Percentiles rank a stretch among this genome's conserved stretches.
phyloP scores from a whole-genome alignment of 768 basidiomycete species.

The Tulasnella sp. region DNA sequence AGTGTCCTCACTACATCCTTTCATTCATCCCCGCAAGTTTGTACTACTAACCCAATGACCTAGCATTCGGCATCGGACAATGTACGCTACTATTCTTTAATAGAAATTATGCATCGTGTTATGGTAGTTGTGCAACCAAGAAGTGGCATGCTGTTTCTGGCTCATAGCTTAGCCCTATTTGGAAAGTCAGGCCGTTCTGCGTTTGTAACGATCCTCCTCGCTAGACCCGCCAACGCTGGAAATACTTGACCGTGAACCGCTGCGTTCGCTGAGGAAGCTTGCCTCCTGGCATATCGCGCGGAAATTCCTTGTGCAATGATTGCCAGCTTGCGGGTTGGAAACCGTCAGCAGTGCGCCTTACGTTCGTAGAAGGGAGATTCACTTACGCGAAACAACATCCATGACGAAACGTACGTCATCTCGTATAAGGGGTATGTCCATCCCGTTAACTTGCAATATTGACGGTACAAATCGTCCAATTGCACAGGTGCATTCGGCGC shows the following conservation, averaged over 20 bases:
- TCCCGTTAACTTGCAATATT: conserved; percentile 57
- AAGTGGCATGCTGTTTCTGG: no score
- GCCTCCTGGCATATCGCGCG: conserved; percentile 68
- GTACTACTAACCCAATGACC: no score
- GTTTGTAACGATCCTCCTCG: conserved; percentile 10
- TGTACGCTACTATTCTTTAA: neutral
- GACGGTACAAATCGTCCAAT: conserved; percentile 62
- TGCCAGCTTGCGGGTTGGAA: conserved; percentile 39
- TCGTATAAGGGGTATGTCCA: conserved; percentile 64
- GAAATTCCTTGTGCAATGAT: conserved; percentile 86
- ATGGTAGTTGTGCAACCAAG: no score
- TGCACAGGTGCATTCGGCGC: conserved; percentile 40
- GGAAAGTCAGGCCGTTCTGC: no score
- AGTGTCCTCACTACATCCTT: no score
- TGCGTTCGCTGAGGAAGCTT: conserved; percentile 80
- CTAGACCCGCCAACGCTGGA: conserved; percentile 18
- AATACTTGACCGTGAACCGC: conserved; percentile 29
- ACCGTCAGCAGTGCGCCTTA: conserved; percentile 15
- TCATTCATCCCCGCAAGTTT: no score
- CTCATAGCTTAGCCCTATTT: no score
- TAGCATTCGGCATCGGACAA: no score
- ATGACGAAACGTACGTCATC: conserved; percentile 71
- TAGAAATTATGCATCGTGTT: neutral
- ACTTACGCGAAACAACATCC: conserved; percentile 72
- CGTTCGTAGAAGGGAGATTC: neutral